Evolutionary conservation across 2,329 filamentous ascomycete genomes (phyloP).

Genomic region (Orbilia blumenaviensis): DNA sequence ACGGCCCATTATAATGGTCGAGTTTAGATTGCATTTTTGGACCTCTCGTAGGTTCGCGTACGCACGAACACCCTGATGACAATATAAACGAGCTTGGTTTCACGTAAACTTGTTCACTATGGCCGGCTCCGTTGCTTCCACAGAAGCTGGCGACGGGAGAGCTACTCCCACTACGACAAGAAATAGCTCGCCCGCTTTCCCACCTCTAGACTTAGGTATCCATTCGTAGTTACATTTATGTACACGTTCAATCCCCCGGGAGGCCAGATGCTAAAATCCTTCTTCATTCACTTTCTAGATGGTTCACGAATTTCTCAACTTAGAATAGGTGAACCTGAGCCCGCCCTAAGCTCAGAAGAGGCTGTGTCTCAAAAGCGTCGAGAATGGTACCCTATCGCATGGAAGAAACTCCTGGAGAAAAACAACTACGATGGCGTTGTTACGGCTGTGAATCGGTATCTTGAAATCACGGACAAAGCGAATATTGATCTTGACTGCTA

Average conservation of each 20-base stretch:
- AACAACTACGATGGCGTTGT: conserved; percentile 32
- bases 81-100: too few species aligned
- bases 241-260: too few species aligned
- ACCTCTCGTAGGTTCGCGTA: too few species aligned
- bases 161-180: conserved; percentile 33
- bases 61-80: too few species aligned
- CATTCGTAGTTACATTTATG: background rate
- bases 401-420: conserved; percentile 43
- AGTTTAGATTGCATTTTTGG: background rate
- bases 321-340: background rate
- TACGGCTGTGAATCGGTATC: conserved; percentile 23
- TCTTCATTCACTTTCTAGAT: background rate
- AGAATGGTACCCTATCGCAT: conserved; percentile 39
- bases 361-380: conserved; percentile 31
- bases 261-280: too few species aligned
- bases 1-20: background rate
- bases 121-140: conserved; percentile 40
- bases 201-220: background rate
- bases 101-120: too few species aligned
- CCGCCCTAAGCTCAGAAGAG: conserved; percentile 27
- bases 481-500: conserved; percentile 39
- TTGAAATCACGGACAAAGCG: conserved; percentile 33
- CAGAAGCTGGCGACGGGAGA: conserved; percentile 24
- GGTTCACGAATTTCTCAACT: conserved; percentile 6
- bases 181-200: conserved; percentile 30